phyloP scores from a whole-genome alignment of 805 yeast genomes.

The Candida quercuum region DNA sequence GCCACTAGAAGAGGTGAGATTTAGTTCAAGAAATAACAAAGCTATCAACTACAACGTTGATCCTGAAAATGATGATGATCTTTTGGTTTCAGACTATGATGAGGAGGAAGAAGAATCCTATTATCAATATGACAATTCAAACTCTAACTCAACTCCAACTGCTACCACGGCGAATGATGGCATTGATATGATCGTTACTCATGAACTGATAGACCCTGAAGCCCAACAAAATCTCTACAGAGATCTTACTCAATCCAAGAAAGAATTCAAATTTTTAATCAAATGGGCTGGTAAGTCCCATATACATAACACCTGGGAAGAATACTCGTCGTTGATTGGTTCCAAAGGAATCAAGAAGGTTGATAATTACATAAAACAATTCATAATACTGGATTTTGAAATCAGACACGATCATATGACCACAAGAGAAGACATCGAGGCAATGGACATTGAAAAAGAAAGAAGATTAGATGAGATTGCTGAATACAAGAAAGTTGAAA shows the following conservation, averaged over 20 bases:
- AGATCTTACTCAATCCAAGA: conserved; percentile 49
- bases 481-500: conserved; percentile 82
- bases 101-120: conserved; percentile 24
- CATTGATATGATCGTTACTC: conserved; percentile 51
- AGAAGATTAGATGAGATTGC: conserved; percentile 76
- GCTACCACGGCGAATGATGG: conserved; percentile 24
- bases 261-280: conserved; percentile 54
- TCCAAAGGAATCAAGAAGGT: conserved; percentile 77
- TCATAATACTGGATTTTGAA: conserved; percentile 66
- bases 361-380: conserved; percentile 84
- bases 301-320: conserved; percentile 93
- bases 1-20: conserved; percentile 54
- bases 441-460: conserved; percentile 88
- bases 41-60: conserved; percentile 77
- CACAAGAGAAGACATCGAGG: conserved; percentile 87
- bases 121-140: conserved; percentile 19
- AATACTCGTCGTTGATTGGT: conserved; percentile 40
- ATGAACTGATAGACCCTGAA: conserved; percentile 37
- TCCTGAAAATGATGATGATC: conserved; percentile 43
- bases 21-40: conserved; percentile 62
- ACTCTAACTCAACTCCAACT: conserved; percentile 23
- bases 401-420: conserved; percentile 75
- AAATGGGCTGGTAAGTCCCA: conserved; percentile 90
- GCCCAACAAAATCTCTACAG: conserved; percentile 24
- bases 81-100: conserved; percentile 28